Base-by-base conservation (phyloP, 2,329 filamentous ascomycete genomes). In the Alternaria solani region DNA sequence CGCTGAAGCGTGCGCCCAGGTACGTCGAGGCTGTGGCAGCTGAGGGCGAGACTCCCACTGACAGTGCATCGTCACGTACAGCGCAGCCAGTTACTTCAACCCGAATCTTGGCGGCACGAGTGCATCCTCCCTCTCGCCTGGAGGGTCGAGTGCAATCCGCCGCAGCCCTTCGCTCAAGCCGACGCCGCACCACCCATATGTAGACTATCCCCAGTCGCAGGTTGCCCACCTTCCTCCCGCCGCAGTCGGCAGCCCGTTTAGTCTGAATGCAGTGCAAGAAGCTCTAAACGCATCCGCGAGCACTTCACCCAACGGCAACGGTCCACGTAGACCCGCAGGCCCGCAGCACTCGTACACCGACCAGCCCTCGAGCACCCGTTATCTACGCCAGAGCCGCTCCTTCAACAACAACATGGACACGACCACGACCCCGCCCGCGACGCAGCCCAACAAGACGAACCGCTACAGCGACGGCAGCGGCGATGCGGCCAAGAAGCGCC, bases 341-440 rank as follows among this genome's bases (percentile, higher is more conserved):
- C 71, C 69, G 41, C 62, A 63, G 56, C 75, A 73, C 71, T 62
- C 74, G 23, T 62, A 70, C 44, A 75, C 72, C 25, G 53, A 67
- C 51, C 72, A 74, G 62, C 66, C 53, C 36, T 20, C 36, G 14
- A 16, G 9, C 36, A 9, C 4, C 36, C 6, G 41, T 32, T n/a
- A 54, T 54, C 12, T 72, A 69, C 56, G 56, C 73, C 77, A 62
- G 75, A 81, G 69, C 78, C 78, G 55, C 76, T 79, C 63, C 71
- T 77, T 82, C 71, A 78, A 78, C 64, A 75, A 77, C 66, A 80
- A 74, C 64, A 83, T 83, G 81, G 81, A 82, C 49, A 73, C 25
- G 5, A 46, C 76, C 51, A 55, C 75, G 54, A 55, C 76, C 57
- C 75, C 77, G 59, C 76, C 77, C 4, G 71, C 72, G 46, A 71